These are phyloP conservation scores for Hysterangium stoloniferum DNA, from an alignment of 768 basidiomycete species.

Conservation along the genomic window DNA sequence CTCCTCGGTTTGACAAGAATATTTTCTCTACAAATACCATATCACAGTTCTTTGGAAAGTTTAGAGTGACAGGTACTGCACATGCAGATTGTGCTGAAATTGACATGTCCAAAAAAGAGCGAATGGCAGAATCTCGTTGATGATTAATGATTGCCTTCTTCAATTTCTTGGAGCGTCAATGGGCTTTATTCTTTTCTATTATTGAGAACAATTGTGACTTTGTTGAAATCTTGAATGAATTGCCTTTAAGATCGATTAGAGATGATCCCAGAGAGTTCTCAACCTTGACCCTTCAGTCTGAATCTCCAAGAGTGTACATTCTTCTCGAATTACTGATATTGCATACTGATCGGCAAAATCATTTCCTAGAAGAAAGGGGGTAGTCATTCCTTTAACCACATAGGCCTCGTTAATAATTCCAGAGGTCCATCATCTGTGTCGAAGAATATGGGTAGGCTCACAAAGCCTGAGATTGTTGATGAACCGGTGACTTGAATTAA, in stretches of 20 bases:
- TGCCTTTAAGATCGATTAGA: not conserved
- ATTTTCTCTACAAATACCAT: not conserved
- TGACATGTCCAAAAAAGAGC: not conserved
- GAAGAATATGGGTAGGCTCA: conserved; percentile 22
- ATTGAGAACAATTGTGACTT: not conserved
- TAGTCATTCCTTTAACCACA: conserved; percentile 20
- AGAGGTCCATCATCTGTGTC: conserved; percentile 20
- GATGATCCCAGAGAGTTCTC: not conserved
- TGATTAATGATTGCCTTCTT: not conserved
- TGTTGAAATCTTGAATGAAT: not conserved
- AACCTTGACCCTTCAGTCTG: not conserved
- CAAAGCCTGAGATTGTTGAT: conserved; percentile 21
- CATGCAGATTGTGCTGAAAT: not conserved
- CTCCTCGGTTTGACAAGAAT: not conserved
- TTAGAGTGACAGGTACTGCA: not conserved
- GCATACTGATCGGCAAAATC: conserved; percentile 27
- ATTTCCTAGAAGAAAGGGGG: conserved; percentile 19
- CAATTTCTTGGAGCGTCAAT: not conserved
- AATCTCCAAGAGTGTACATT: conserved; percentile 14
- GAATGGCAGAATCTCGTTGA: not conserved
- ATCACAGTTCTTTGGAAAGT: not conserved
- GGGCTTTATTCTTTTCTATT: not conserved
- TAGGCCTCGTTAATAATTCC: conserved; percentile 24
- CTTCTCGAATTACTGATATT: conserved; percentile 21
- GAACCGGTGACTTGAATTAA: conserved; percentile 28